Evolutionary conservation across 805 yeast species (phyloP), one percentile per base, ranked within the genome.

Genomic region (Lipomyces starkeyi): DNA sequence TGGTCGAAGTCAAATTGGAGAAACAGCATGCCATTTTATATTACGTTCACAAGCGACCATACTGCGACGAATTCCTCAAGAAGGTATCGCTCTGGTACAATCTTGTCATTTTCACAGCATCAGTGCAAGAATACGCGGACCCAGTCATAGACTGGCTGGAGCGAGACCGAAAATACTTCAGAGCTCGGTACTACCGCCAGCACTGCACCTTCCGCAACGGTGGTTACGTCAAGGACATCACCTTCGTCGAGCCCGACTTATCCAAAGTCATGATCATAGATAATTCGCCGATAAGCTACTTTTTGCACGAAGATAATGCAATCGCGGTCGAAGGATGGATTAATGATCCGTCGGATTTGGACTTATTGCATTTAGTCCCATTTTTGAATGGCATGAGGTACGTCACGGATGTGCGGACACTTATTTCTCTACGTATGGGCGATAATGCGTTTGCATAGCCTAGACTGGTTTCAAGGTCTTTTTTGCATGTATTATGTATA

Each of bases 241-340:
- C 83, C 0, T 81, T 78, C 5, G 79, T 85, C 64, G 79, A 80
- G 71, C 83, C 81, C 73, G 95, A 88, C 75, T 84, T 91, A 63
- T 84, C 88, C 68, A 86, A 86, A 73, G 85, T 91, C 53, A 82
- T 94, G 66, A 89, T 95, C 49, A 84, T 95, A 61, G 99, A 95
- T 80, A 95, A 95, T 80, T 92, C 97, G 11, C 98, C 98, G 0
- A 85, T 93, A 32, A 90, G 97, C 75, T 95, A 91, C 77, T 88
- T 91, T 17, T 80, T 86, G 77, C 93, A 94, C 77, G 91, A 88
- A 67, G 88, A 88, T 72, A 95, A 95, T 75, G 99, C 97, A 1
- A 89, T 95, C 27, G 88, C 90, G 80, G 92, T 95, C 6, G 97
- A 93, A 79, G 98, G 99, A 58, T 95, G 99, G 99, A 92, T 95